Evolutionary conservation across 2,329 filamentous ascomycete species (phyloP), one percentile per base, ranked within the genome.

Genomic region (Lasiodiplodia gonubiensis): DNA sequence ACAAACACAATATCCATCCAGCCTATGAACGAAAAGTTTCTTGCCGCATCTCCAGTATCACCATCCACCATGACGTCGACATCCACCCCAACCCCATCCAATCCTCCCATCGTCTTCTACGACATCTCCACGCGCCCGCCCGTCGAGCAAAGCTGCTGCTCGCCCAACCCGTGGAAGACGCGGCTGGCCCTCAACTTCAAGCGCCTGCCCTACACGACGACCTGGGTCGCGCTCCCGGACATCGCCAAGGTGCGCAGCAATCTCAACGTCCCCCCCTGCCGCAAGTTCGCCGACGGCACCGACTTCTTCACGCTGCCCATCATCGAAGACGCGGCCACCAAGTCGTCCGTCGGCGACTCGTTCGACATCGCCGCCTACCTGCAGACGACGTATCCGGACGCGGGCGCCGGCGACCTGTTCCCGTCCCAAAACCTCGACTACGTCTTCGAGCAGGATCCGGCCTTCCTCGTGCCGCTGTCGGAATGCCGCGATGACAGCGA

Each of bases 281-380:
- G 88, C 72, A 86, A 84, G 68, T 83, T 85, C 67, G 80, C 80
- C 69, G 84, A 90, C 70, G 87, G 87, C 51, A 79, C 77, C 39
- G 85, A 88, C 71, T 90, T 82, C 77, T 82, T 82, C 76, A 91
- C 88, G 2, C 81, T 90, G 0, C 88, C 89, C 1, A 80, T 89
- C 51, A 74, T 90, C 25, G 71, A 78, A 0, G 85, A 89, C 61
- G 74, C 79, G 0, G 66, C 71, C 21, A 84, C 81, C 0, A 72
- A 72, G 5, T 68, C 75, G 0, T 61, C 80, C 0, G 66, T 90
- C 2, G 88, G 88, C 5, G 89, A 91, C 76, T 87, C 87, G 2
- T 89, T 89, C 72, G 88, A 90, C 64, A 90, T 90, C 68, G 89
- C 88, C 7, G 76, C 84, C 30, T 86, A 89, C 71, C 80, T 90